phyloP scores from a whole-genome alignment of 176 grass and related monocot species.

The Musa schizocarpa region DNA sequence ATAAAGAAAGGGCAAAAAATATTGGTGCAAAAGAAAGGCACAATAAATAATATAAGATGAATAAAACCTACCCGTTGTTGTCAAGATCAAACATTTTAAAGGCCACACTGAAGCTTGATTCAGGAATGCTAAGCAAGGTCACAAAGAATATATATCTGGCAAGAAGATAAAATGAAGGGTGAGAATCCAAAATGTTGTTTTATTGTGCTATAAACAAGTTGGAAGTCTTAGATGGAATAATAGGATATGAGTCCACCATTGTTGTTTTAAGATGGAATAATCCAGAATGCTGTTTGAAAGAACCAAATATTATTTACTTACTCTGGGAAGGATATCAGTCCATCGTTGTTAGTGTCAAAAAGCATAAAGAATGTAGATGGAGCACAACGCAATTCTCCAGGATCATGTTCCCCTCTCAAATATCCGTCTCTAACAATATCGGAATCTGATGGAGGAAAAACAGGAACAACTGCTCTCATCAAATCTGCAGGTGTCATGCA shows the following conservation, averaged over 20 bases:
- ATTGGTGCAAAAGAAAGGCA: neutral
- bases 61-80: constrained; percentile 55
- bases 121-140: constrained; percentile 83
- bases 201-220: neutral
- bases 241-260: constrained; percentile 57
- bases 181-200: constrained; percentile 8
- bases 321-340: constrained; percentile 88
- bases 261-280: constrained; percentile 30
- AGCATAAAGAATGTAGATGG: constrained; percentile 65
- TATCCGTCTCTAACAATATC: constrained; percentile 51
- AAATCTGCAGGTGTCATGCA: constrained; percentile 80
- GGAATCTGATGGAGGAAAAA: constrained; percentile 93
- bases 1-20: neutral
- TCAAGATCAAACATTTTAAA: constrained; percentile 99
- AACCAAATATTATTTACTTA: constrained; percentile 30
- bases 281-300: constrained; percentile 25
- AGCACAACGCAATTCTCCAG: constrained; percentile 25
- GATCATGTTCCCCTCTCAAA: constrained; percentile 61
- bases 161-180: constrained; percentile 18
- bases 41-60: neutral
- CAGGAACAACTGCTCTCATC: constrained; percentile 76
- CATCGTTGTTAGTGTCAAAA: constrained; percentile 38
- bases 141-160: constrained; percentile 93
- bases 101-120: constrained; percentile 53
- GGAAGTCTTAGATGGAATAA: constrained; percentile 30